Base-by-base conservation (phyloP, 2,329 filamentous ascomycete species). In the Fusarium clavum region DNA sequence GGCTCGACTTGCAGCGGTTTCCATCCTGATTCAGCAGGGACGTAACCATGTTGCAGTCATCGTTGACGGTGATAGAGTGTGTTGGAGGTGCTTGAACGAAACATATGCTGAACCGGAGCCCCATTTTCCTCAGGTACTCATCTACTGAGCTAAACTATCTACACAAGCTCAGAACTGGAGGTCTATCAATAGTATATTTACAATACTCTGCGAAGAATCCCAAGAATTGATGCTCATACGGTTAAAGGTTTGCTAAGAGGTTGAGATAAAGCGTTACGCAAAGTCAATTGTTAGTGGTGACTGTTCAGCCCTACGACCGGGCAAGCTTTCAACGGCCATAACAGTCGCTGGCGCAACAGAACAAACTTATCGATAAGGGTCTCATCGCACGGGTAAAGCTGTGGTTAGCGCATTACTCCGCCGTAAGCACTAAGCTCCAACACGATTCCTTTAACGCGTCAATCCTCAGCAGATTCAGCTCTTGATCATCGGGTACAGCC, bases 371-470 rank as follows among this genome's bases (percentile, higher is more conserved):
- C 55, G 55, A 58, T 58, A 54, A 58, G 34, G 8, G 7, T 41
- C 34, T 32, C n/a, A 3, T 14, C n/a, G 18, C 29, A 58, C 27
- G 16, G 20, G 12, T 29, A 38, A 52, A 20, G 27, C 8, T 27
- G 38, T 49, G 44, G 43, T 53, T 53, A 53, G 32, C 7, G 49
- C 34, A 22, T 30, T 51, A 20, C 34, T 56, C 38, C 38, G 11
- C 13, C 11, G 45, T 66, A 59, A 66, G 63, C 63, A 48, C 63
- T 66, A 66, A 41, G 8, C 59, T 47, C 27, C 16, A 53, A 29
- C 18, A 32, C 40, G 38, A 25, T 14, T 59, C 40, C 32, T 41
- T 24, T 4, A 46, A 54, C 43, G 30, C 40, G 24, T 40, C 51
- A 60, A 47, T 29, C 32, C 22, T 40, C 20, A 16, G 13, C 16